phyloP scores from a whole-genome alignment of 805 yeast genomes.

The Wickerhamiella parazyma region DNA sequence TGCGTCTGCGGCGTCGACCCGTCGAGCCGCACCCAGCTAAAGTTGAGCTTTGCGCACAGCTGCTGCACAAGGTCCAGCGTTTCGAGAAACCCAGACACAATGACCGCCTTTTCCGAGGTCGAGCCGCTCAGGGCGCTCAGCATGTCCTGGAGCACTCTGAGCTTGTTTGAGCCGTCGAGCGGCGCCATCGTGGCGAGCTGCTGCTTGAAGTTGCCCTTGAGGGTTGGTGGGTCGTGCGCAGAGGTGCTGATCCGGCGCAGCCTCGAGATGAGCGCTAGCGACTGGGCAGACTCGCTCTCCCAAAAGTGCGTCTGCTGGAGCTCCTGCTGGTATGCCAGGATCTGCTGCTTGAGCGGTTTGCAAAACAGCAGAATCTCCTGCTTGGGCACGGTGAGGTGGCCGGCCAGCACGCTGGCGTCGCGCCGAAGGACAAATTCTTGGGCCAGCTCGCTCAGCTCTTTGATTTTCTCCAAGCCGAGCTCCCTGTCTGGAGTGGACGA shows the following conservation, averaged over 20 bases:
- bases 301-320: slow-evolving; percentile 23
- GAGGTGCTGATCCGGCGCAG: slow-evolving; percentile 77
- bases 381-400: slow-evolving; percentile 51
- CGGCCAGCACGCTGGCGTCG: slow-evolving; percentile 46
- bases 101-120: slow-evolving; percentile 60
- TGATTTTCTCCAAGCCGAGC: slow-evolving; percentile 47
- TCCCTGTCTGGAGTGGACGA: slow-evolving; percentile 35
- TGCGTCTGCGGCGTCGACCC: slow-evolving; percentile 64
- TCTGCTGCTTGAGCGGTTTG: slow-evolving; percentile 55
- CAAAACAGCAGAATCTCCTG: slow-evolving; percentile 68
- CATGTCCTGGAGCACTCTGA: slow-evolving; percentile 43
- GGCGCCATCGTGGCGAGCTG: slow-evolving; percentile 2
- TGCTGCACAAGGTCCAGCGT: slow-evolving; percentile 66
- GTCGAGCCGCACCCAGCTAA: slow-evolving; percentile 55
- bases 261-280: slow-evolving; percentile 48
- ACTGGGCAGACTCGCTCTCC: slow-evolving; percentile 21
- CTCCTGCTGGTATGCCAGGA: slow-evolving; percentile 41
- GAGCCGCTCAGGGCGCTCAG: slow-evolving; percentile 33
- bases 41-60: slow-evolving; percentile 35
- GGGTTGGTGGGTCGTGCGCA: slow-evolving; percentile 33
- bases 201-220: neutral
- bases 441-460: slow-evolving; percentile 52
- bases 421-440: slow-evolving; percentile 50
- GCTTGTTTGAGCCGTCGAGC: slow-evolving; percentile 38
- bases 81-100: slow-evolving; percentile 79